Evolutionary conservation across 1,284 basidiomycete species (phyloP), one percentile per base, ranked within the genome.

Genomic region (Mycena citricolor): DNA sequence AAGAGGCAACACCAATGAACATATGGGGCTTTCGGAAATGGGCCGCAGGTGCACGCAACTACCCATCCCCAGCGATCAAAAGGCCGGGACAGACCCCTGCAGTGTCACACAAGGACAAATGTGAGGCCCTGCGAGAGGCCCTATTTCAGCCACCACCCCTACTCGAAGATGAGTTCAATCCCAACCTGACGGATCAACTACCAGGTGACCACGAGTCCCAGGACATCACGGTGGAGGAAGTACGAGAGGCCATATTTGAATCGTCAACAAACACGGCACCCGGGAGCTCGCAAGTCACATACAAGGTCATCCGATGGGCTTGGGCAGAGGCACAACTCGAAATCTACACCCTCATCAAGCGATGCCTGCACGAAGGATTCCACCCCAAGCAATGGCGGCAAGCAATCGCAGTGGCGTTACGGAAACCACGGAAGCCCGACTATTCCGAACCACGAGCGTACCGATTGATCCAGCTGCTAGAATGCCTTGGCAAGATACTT

Each of bases 391-490:
- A 35, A 17, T 58, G 51, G 40, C 42, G 51, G 14, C 47, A 49
- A 16, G 55, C 60, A 0, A 49, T 61, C 1, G 54, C 57, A 5
- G 52, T 56, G 2, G 56, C 56, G 3, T 47, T 63, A 2, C 52
- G 53, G 4, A 63, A 62, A 42, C 57, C 57, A 5, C 19, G 48
- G 4, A 60, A 60, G 23, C 44, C 52, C 4, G 57, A 61, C 53
- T 61, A 58, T 51, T 55, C 60, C 6, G 54, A 57, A 10, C 61
- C 60, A 4, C 25, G 50, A 13, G 51, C 60, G 7, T 63, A 61
- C 46, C 51, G 59, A 1, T 54, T 58, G 4, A 61, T 62, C 23
- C 54, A 55, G 10, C 54, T 62, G 0, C 57, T 61, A 8, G 57
- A 62, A 29, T 60, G 60, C 42, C 45, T 63, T 3, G 56, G 58